Conservation (phyloP, 2,329 filamentous ascomycete species). For the Fusarium sp. region DNA sequence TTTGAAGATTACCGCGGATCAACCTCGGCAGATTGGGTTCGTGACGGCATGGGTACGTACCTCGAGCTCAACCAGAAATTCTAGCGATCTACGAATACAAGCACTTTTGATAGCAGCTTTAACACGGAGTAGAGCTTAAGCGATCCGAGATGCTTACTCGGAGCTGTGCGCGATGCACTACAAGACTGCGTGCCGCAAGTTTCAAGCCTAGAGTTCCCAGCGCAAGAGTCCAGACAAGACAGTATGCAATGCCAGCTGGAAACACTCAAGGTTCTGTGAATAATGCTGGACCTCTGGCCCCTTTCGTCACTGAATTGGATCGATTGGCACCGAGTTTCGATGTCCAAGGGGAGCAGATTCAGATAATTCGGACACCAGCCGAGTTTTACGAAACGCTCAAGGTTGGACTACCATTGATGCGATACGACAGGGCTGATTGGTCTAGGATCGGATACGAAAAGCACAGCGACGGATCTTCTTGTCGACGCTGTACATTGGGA, state of each 20-base stretch:
- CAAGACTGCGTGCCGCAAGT: constrained; percentile 38
- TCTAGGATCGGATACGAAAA: constrained; percentile 78
- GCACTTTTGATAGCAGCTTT: constrained; percentile 6
- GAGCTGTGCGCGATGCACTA: constrained; percentile 47
- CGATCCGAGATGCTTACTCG: constrained; percentile 47
- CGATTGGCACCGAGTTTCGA: constrained; percentile 91
- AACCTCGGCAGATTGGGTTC: constrained; percentile 41
- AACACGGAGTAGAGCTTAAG: constrained; percentile 4
- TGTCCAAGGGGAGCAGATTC: constrained; percentile 80
- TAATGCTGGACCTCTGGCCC: constrained; percentile 56
- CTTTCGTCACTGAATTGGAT: constrained; percentile 78
- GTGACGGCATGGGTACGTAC: constrained; percentile 38
- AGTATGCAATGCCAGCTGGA: constrained; percentile 51
- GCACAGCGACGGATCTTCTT: constrained; percentile 86
- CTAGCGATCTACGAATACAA: constrained; percentile 19
- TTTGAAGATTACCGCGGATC: constrained; percentile 43
- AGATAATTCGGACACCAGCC: constrained; percentile 80
- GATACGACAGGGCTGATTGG: constrained; percentile 22
- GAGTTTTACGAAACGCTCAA: constrained; percentile 94
- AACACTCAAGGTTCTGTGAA: constrained; percentile 28
- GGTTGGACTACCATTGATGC: constrained; percentile 55
- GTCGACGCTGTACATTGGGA: constrained; percentile 97
- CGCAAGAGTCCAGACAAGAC: constrained; percentile 51
- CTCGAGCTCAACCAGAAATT: constrained; percentile 31
- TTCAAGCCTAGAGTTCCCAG: constrained; percentile 39